Conservation (phyloP, 495 filamentous ascomycete genomes). For the Astrothelium macrocarpum region DNA sequence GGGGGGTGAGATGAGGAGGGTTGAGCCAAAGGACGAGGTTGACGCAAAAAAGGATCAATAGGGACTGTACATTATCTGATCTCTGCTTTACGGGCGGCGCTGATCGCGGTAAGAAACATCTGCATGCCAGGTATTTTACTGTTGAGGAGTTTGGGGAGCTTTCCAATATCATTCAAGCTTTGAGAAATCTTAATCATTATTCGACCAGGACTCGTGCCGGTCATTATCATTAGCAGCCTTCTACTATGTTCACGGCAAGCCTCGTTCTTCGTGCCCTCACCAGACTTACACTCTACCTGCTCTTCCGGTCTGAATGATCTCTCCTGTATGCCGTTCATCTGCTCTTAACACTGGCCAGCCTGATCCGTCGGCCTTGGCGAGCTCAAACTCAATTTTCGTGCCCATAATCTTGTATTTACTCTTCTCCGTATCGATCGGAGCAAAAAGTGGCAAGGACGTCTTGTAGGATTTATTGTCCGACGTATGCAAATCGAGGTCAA, state of each 20-base stretch:
- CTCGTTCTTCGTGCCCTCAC: too few relatives aligned
- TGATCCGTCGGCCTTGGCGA: slow-evolving; percentile 70
- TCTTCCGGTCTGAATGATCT: slow-evolving; percentile 73
- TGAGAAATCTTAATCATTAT: too few relatives aligned
- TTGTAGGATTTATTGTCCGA: slow-evolving; percentile 76
- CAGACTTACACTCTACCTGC: slow-evolving; percentile 58
- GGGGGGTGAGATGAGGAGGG: too few relatives aligned
- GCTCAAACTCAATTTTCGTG: slow-evolving; percentile 85
- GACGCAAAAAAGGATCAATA: neutral
- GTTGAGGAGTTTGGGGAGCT: neutral
- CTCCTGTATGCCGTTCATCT: slow-evolving; percentile 66
- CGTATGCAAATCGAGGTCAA: slow-evolving; percentile 74
- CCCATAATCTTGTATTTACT: slow-evolving; percentile 78
- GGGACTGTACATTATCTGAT: neutral
- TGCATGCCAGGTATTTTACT: too few relatives aligned
- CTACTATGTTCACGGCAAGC: too few relatives aligned
- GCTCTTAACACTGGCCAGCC: slow-evolving; percentile 87
- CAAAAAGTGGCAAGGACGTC: slow-evolving; percentile 65
- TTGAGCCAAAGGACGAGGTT: neutral
- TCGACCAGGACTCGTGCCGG: too few relatives aligned
- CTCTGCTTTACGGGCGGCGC: neutral
- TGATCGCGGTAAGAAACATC: too few relatives aligned
- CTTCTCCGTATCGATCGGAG: slow-evolving; percentile 58
- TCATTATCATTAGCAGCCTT: too few relatives aligned
- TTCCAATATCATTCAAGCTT: too few relatives aligned